Conservation (phyloP, 2,329 filamentous ascomycete genomes). For the Westerdykella sp. region DNA sequence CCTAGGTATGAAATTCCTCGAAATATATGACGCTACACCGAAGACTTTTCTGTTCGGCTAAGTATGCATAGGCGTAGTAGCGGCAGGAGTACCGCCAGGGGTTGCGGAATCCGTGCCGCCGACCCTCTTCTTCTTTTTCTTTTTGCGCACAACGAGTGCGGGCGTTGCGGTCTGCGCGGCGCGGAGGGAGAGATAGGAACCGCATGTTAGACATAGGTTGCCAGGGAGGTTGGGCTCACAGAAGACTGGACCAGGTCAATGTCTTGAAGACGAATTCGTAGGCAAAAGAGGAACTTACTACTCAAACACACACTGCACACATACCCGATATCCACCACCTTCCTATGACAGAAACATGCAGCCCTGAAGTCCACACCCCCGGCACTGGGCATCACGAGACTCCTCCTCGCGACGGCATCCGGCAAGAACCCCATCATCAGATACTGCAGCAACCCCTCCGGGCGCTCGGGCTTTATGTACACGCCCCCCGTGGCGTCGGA, state of each 20-base stretch:
- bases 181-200: conserved; percentile 34
- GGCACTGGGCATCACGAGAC: conserved; percentile 71
- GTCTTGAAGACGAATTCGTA: background rate
- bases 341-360: conserved; percentile 95
- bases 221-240: conserved; percentile 29
- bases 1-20: too few species aligned
- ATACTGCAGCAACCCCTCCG: conserved; percentile 71
- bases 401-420: conserved; percentile 56
- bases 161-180: conserved; percentile 29
- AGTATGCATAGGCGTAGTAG: conserved; percentile 31
- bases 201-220: conserved; percentile 35
- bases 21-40: too few species aligned
- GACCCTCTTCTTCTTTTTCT: conserved; percentile 36
- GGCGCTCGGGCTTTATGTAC: conserved; percentile 53
- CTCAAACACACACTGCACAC: conserved; percentile 95
- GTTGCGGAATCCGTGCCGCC: conserved; percentile 30
- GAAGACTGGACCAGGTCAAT: conserved; percentile 26
- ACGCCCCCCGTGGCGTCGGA: conserved; percentile 65
- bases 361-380: conserved; percentile 92
- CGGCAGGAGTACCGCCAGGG: conserved; percentile 24
- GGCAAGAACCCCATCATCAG: conserved; percentile 92
- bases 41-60: too few species aligned
- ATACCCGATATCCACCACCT: conserved; percentile 84
- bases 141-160: conserved; percentile 28
- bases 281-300: conserved; percentile 45